Base-by-base conservation (phyloP, 1,139 yeast genomes). In the Chernovozyma sophiae-reginae region DNA sequence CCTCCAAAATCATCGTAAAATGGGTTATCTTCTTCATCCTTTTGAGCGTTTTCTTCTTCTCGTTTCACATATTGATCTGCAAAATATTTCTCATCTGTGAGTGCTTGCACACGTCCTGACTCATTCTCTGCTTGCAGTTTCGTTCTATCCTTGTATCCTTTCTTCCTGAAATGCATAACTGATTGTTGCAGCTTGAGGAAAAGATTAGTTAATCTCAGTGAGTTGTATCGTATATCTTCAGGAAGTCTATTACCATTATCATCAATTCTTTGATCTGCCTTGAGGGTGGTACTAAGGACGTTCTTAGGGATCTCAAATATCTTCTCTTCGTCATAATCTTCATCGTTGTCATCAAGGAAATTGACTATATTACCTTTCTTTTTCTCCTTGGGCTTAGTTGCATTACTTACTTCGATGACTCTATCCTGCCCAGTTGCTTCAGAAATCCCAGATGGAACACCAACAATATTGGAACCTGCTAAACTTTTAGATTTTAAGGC, bases 1-100 rank as follows among this genome's bases (percentile, higher is more conserved):
- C 54, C 63, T n/a, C 60, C 66, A 41, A 53, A 59, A 41, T 64
- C 72, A 38, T 66, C 59, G 19, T 31, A 34, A 22, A 37, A 37
- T 13, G 40, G 40, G 39, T 67, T 63, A 7, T 63, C 62, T 1
- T 66, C 65, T 43, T 67, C 46, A 30, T 64, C 68, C 22, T 59
- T 60, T 24, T 66, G 57, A 22, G 49, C 51, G 35, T 52, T 58
- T 35, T 62, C 72, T 31, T 62, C 62, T 30, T 65, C 70, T 29
- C 66, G 62, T 37, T 72, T 64, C 36, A 72, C 67, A 51, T 81
- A 80, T 47, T 78, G 76, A 18, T 75, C 72, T 0, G 95, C 94
- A 82, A 90, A 86, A 53, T 72, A 85, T 34, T 77, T 72, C 46
- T 83, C 86, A 52, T 86, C 92, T 0, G 84, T 79, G 24, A 69